Evolutionary conservation across 2,329 filamentous ascomycete species (phyloP).

Genomic region (Fusarium nelsonii): DNA sequence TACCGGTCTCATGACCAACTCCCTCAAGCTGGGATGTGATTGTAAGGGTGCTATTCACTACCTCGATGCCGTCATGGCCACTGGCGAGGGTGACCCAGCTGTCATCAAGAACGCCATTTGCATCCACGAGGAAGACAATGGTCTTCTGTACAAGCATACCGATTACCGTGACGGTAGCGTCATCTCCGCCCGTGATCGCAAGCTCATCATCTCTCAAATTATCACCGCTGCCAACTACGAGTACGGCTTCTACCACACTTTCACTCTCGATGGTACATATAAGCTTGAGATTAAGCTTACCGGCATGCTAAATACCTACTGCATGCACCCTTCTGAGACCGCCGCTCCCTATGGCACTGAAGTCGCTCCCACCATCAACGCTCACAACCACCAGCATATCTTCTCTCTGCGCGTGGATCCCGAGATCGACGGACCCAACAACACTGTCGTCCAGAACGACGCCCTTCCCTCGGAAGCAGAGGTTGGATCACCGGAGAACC

Average conservation of each 20-base stretch:
- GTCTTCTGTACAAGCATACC: conserved; percentile 74
- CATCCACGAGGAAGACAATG: conserved; percentile 74
- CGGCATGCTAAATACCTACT: conserved; percentile 59
- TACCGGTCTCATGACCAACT: conserved; percentile 87
- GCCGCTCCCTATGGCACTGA: conserved; percentile 71
- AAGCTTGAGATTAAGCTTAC: conserved; percentile 67
- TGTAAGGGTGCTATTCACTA: conserved; percentile 95
- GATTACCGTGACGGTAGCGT: conserved; percentile 71
- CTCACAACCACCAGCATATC: conserved; percentile 78
- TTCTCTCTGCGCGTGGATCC: conserved; percentile 76
- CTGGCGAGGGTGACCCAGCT: conserved; percentile 78
- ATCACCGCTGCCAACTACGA: conserved; percentile 77
- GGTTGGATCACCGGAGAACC: conserved; percentile 84
- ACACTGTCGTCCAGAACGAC: conserved; percentile 80
- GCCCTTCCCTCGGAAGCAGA: conserved; percentile 77
- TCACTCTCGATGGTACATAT: conserved; percentile 74
- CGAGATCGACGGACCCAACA: conserved; percentile 71
- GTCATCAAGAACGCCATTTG: conserved; percentile 95
- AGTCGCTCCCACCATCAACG: conserved; percentile 72
- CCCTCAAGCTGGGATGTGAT: conserved; percentile 81
- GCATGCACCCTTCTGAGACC: conserved; percentile 55
- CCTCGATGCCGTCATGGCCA: conserved; percentile 88
- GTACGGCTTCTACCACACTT: conserved; percentile 59
- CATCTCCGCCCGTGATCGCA: conserved; percentile 68
- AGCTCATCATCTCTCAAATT: conserved; percentile 73